A percentile compares a stretch with the other conserved stretches of the same genome.
Evolutionary conservation across 2,329 filamentous ascomycete species (phyloP).

Genomic region (Epichloe sp.): DNA sequence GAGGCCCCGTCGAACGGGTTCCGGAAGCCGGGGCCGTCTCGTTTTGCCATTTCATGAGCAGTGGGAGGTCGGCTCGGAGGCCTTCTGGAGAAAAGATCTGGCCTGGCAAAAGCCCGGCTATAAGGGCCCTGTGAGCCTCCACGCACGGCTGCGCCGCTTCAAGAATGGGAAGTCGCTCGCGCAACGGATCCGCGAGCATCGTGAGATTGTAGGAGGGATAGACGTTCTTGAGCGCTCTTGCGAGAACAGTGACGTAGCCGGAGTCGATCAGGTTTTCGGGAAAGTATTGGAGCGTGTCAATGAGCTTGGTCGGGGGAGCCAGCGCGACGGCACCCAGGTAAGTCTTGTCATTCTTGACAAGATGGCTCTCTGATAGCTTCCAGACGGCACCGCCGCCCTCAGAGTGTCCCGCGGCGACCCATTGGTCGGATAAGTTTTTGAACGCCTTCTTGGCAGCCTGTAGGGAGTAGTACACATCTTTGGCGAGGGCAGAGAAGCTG

Average conservation of each 20-base stretch:
- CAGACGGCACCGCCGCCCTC: slow-evolving; percentile 10
- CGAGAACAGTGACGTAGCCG: slow-evolving; percentile 5
- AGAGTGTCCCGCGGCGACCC: too few relatives aligned
- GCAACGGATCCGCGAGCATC: neutral
- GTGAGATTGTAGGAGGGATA: slow-evolving; percentile 1
- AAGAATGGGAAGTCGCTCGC: slow-evolving; percentile 1
- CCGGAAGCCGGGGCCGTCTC: slow-evolving; percentile 4
- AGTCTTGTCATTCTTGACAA: slow-evolving; percentile 2
- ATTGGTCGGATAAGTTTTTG: too few relatives aligned
- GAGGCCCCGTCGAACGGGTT: neutral
- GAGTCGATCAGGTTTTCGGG: neutral
- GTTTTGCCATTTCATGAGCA: slow-evolving; percentile 3
- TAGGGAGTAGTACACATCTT: slow-evolving; percentile 9
- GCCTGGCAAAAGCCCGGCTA: neutral
- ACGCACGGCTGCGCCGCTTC: slow-evolving; percentile 4
- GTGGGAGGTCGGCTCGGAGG: neutral
- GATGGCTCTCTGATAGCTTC: slow-evolving; percentile 10
- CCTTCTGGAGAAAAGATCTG: neutral
- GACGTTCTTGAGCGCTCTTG: slow-evolving; percentile 2
- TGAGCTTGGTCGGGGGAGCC: slow-evolving; percentile 6
- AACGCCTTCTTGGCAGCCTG: too few relatives aligned
- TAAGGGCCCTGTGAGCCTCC: neutral
- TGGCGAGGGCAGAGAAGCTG: slow-evolving; percentile 5
- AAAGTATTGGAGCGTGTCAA: slow-evolving; percentile 2
- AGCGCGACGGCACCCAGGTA: slow-evolving; percentile 10